Evolutionary conservation across 176 grass and related monocot species (phyloP).

Genomic region (Oryza glumipatula): DNA sequence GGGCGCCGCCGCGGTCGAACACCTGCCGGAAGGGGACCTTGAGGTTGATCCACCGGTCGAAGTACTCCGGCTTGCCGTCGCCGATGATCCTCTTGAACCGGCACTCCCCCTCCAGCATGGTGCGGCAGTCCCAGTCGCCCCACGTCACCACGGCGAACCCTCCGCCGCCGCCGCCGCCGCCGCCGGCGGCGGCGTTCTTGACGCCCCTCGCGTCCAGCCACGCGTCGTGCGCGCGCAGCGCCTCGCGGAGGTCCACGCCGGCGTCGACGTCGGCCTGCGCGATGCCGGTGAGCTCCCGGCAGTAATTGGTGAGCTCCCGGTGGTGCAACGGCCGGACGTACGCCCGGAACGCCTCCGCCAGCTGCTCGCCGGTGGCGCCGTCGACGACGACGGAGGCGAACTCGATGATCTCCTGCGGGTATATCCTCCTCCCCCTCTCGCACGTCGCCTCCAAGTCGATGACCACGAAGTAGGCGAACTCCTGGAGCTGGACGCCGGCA

Average conservation of each 20-base stretch:
- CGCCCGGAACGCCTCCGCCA: conserved; percentile 48
- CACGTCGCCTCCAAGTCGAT: conserved; percentile 76
- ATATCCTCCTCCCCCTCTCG: conserved; percentile 13
- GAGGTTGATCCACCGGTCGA: conserved; percentile 67
- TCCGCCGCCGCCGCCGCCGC: neutral
- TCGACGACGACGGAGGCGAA: conserved; percentile 62
- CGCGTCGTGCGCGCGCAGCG: conserved; percentile 54
- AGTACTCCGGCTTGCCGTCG: conserved; percentile 52
- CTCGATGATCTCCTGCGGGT: conserved; percentile 66
- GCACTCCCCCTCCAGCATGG: conserved; percentile 65
- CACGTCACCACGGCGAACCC: conserved; percentile 62
- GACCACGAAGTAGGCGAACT: conserved; percentile 65
- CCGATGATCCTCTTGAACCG: conserved; percentile 51
- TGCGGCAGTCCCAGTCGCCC: conserved; percentile 63
- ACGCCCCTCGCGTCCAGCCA: conserved; percentile 53
- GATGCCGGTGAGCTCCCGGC: conserved; percentile 62
- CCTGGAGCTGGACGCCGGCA: neutral
- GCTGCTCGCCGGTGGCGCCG: conserved; percentile 40
- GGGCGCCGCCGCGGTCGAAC: conserved; percentile 5
- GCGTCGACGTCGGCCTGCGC: conserved; percentile 53
- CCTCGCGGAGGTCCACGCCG: conserved; percentile 51
- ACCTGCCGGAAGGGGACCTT: conserved; percentile 49
- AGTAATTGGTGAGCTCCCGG: conserved; percentile 55
- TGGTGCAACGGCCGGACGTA: conserved; percentile 54
- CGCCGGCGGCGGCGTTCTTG: neutral